These are phyloP conservation scores for Zygosaccharomyces gambellarensis DNA, from an alignment of 805 yeast genomes.

Conservation along the genomic window DNA sequence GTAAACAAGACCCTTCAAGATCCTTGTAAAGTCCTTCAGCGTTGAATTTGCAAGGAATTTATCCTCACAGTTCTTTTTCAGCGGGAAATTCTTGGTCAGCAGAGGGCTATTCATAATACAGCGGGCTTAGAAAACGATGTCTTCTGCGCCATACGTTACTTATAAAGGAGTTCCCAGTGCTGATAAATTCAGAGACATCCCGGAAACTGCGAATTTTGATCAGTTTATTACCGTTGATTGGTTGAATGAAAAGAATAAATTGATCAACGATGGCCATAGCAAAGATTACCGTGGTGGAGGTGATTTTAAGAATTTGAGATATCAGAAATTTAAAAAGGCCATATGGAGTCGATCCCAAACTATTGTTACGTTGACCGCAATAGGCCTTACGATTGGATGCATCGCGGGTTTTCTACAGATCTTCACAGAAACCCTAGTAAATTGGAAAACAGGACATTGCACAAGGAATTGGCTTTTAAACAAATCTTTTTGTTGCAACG, in stretches of 20 bases:
- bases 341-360: slow-evolving; percentile 32
- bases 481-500: slow-evolving; percentile 79
- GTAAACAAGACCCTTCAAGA: neutral
- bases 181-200: slow-evolving; percentile 12
- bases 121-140: slow-evolving; percentile 4
- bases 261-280: slow-evolving; percentile 10
- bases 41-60: neutral
- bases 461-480: slow-evolving; percentile 61
- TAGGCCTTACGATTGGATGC: slow-evolving; percentile 73
- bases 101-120: neutral
- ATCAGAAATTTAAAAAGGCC: slow-evolving; percentile 11
- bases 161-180: slow-evolving; percentile 4
- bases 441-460: slow-evolving; percentile 77
- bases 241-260: slow-evolving; percentile 53
- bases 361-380: slow-evolving; percentile 70
- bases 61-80: neutral
- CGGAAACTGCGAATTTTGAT: slow-evolving; percentile 41
- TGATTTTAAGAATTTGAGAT: slow-evolving; percentile 9
- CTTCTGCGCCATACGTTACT: neutral
- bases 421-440: slow-evolving; percentile 81
- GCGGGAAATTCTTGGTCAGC: neutral
- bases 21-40: neutral
- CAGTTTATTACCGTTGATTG: slow-evolving; percentile 67
- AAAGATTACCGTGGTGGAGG: slow-evolving; percentile 4
- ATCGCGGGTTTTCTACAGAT: slow-evolving; percentile 81